Base-by-base conservation (phyloP, 2,329 filamentous ascomycete species). In the Dactylellina leptospora region DNA sequence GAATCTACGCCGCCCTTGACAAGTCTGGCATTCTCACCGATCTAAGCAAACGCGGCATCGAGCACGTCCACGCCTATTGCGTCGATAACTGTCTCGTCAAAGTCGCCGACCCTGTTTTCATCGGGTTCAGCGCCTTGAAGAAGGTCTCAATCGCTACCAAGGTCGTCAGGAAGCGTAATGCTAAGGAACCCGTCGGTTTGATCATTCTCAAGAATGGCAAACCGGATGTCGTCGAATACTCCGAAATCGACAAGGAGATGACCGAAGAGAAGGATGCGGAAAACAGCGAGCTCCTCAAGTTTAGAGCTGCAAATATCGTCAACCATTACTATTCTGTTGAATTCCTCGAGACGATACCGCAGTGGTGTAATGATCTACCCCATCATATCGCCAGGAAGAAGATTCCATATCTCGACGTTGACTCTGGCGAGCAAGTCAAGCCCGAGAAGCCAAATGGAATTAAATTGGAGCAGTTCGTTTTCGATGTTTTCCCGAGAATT, bases 81-180 rank as follows among this genome's bases (percentile, higher is more conserved):
- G 95, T 99, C 47, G 95, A 99, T 83, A 99, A 99, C 84, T 97
- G 93, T 83, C 86, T 99, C n/a, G 93, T 96, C 80, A 93, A 92
- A 82, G 93, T 99, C n/a, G 93, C 93, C 25, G 95, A 99, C 78
- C 95, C 95, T 11, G 86, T 92, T 76, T 97, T 99, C 83, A 89
- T 97, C 77, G 95, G 95, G 76, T 97, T 97, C 82, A 86, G 92
- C 3, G 92, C 93, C 42, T 86, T 88, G 55, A 91, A 93, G 80
- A 83, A 92, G 72, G 93, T 97, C 76, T 92, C 96, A 82, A 96
- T 99, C 78, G 93, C 93, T 28, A 99, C 95, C 76, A 99, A 99
- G 85, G 95, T 97, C n/a, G 95, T 99, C 73, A 91, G 95, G 77
- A 99, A 99, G 87, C 92, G 95, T 77, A 90, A 93, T 79, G 93